Evolutionary conservation across 352 stramenopile genomes (phyloP).

Genomic region (Lagenidium giganteum): DNA sequence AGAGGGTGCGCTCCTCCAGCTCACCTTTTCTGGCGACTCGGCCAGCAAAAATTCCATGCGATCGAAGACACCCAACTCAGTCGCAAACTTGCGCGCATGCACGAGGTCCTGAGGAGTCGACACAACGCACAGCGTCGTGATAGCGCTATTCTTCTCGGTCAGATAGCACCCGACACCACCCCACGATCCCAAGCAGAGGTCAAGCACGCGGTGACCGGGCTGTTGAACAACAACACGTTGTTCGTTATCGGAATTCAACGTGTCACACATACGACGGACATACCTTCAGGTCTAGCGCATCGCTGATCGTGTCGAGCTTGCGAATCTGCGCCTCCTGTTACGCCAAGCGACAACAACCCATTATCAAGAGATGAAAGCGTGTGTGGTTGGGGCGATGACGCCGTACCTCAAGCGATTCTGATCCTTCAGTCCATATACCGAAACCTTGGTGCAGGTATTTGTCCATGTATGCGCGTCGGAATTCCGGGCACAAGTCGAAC

Average conservation of each 20-base stretch:
- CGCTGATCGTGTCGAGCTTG: conserved; percentile 63
- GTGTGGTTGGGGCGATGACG: no score
- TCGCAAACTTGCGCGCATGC: conserved; percentile 50
- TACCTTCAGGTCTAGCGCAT: conserved; percentile 59
- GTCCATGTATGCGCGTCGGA: conserved; percentile 73
- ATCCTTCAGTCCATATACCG: conserved; percentile 55
- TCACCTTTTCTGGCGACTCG: conserved; percentile 50
- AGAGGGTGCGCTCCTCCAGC: background rate
- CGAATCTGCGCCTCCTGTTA: conserved; percentile 49
- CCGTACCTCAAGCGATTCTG: conserved; percentile 39
- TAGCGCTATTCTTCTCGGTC: conserved; percentile 35
- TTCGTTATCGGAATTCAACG: background rate
- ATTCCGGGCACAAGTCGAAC: conserved; percentile 68
- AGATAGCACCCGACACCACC: conserved; percentile 75
- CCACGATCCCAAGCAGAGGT: conserved; percentile 81
- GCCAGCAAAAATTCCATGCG: conserved; percentile 71
- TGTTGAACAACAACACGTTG: conserved; percentile 11
- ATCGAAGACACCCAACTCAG: conserved; percentile 49
- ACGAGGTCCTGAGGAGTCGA: conserved; percentile 53
- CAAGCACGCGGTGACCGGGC: conserved; percentile 58
- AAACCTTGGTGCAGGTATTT: conserved; percentile 73
- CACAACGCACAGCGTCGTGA: conserved; percentile 52
- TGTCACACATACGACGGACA: background rate
- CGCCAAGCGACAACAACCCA: background rate
- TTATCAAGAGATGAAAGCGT: no score